Conservation (phyloP, 1,284 basidiomycete species). For the Ganoderma lingzhi region DNA sequence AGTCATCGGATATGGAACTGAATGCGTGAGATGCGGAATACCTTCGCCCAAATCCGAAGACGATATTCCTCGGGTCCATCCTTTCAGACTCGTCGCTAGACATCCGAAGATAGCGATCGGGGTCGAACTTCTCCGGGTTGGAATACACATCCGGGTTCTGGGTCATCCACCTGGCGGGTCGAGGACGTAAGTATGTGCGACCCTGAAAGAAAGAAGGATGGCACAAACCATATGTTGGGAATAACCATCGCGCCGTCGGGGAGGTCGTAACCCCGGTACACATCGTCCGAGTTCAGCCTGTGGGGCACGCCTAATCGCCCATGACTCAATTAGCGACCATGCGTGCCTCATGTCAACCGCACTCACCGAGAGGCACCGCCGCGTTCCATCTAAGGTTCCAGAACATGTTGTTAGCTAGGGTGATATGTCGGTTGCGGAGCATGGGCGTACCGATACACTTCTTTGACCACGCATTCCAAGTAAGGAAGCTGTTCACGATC, state of each 20-base stretch:
- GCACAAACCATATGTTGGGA: slow-evolving; percentile 38
- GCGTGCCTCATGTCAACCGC: background rate
- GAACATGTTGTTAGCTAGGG: background rate
- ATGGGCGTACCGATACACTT: slow-evolving; percentile 34
- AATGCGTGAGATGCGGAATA: slow-evolving; percentile 1
- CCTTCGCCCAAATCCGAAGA: slow-evolving; percentile 40
- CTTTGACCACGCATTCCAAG: slow-evolving; percentile 44
- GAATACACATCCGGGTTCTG: slow-evolving; percentile 31
- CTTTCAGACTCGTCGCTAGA: slow-evolving; percentile 21
- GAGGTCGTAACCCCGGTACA: slow-evolving; percentile 34
- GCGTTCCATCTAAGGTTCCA: slow-evolving; percentile 31
- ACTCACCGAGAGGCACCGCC: slow-evolving; percentile 35
- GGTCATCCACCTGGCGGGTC: slow-evolving; percentile 34
- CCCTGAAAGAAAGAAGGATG: background rate
- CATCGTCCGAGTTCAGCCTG: slow-evolving; percentile 29
- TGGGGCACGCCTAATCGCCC: slow-evolving; percentile 35
- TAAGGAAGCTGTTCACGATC: slow-evolving; percentile 45
- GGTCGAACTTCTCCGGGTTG: slow-evolving; percentile 34
- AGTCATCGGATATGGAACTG: background rate
- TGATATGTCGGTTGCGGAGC: background rate
- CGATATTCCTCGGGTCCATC: slow-evolving; percentile 32
- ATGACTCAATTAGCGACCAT: background rate
- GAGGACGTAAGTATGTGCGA: too few species aligned
- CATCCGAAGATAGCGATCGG: slow-evolving; percentile 33
- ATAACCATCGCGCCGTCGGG: slow-evolving; percentile 36